These are phyloP conservation scores for Melampsora larici-populina DNA, from an alignment of 1,284 basidiomycete genomes.

Conservation along the genomic window DNA sequence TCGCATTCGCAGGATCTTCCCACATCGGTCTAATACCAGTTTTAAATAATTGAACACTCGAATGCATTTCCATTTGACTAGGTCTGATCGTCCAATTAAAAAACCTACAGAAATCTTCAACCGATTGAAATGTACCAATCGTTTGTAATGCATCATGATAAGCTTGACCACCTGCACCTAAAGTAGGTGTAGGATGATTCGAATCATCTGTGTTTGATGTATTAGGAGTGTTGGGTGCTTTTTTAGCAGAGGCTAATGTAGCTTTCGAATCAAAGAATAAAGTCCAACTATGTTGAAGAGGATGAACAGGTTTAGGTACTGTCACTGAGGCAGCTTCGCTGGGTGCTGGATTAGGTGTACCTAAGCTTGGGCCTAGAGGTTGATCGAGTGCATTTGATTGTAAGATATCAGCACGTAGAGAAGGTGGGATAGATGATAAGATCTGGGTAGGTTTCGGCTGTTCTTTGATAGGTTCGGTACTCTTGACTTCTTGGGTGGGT, in stretches of 20 bases:
- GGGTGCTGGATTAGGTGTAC: background rate
- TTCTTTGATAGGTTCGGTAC: background rate
- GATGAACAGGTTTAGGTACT: constrained; percentile 57
- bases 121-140: constrained; percentile 73
- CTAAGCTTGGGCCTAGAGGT: background rate
- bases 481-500: no score
- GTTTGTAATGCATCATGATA: constrained; percentile 74
- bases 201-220: constrained; percentile 52
- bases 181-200: constrained; percentile 53
- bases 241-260: background rate
- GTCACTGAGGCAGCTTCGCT: background rate
- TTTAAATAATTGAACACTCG: constrained; percentile 93
- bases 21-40: constrained; percentile 83
- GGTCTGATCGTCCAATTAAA: constrained; percentile 92
- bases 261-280: constrained; percentile 81
- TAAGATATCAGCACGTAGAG: background rate
- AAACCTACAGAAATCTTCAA: constrained; percentile 87
- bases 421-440: background rate
- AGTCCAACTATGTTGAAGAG: constrained; percentile 78
- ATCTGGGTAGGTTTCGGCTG: background rate
- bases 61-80: constrained; percentile 76
- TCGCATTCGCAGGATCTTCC: constrained; percentile 87
- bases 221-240: constrained; percentile 59
- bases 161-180: constrained; percentile 60
- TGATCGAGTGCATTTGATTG: background rate